Percentiles rank a stretch among this genome's conserved stretches.
Conservation (phyloP, 2,329 filamentous ascomycete genomes). For the Microcyclospora tardicrescens region DNA sequence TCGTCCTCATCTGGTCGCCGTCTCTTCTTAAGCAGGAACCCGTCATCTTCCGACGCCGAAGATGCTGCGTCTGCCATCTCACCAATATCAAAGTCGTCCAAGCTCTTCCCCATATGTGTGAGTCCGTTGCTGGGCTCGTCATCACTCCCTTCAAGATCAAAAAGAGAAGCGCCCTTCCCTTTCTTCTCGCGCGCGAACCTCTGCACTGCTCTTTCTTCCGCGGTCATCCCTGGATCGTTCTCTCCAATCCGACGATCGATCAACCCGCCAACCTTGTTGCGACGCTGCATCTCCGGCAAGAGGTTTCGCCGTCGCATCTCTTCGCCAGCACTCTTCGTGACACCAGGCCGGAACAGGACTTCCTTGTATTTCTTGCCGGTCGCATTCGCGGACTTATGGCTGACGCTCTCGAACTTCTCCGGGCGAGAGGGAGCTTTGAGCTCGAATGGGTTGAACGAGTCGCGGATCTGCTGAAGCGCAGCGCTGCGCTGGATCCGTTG, state of each 20-base stretch:
- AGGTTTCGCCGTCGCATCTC: constrained; percentile 74
- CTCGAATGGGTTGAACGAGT: constrained; percentile 97
- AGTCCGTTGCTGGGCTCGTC: constrained; percentile 42
- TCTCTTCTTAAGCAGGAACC: constrained; percentile 30
- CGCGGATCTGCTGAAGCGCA: constrained; percentile 73
- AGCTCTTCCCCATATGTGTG: constrained; percentile 59
- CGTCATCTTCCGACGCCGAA: constrained; percentile 26
- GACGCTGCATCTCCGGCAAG: constrained; percentile 75
- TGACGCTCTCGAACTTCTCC: constrained; percentile 64
- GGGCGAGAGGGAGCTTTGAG: constrained; percentile 52
- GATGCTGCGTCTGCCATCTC: constrained; percentile 43
- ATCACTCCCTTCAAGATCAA: constrained; percentile 80
- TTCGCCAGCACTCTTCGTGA: constrained; percentile 76
- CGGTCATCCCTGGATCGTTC: constrained; percentile 83
- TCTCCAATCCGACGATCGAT: constrained; percentile 91
- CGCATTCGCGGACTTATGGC: constrained; percentile 4
- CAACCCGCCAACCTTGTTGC: constrained; percentile 85
- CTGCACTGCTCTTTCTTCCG: constrained; percentile 83
- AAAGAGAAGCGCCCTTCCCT: constrained; percentile 59
- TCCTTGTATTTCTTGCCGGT: constrained; percentile 35
- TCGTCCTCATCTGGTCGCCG: constrained; percentile 37
- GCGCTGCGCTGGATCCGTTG: constrained; percentile 65
- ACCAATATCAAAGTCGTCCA: constrained; percentile 67
- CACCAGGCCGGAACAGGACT: constrained; percentile 61
- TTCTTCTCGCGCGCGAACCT: constrained; percentile 84